A percentile compares a stretch with the other conserved stretches of the same genome.
These are phyloP conservation scores for Leucoagaricus sp. DNA, from an alignment of 1,284 basidiomycete species.

Conservation along the genomic window DNA sequence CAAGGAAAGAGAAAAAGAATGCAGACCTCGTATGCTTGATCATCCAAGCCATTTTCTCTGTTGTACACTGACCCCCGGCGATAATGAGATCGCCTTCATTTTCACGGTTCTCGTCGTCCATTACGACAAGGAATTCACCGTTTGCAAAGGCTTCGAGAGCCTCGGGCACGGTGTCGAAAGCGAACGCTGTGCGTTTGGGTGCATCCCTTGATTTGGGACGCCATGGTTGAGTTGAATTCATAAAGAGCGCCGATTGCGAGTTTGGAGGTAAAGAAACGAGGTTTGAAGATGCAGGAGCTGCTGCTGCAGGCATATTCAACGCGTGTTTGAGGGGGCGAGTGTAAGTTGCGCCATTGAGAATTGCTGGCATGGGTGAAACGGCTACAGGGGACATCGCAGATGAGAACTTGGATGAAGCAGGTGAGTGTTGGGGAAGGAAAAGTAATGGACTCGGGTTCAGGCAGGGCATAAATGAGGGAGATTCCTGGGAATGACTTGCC, in stretches of 20 bases:
- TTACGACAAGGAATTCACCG: conserved; percentile 93
- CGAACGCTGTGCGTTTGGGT: conserved; percentile 39
- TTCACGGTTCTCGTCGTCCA: conserved; percentile 93
- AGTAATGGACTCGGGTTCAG: conserved; percentile 13
- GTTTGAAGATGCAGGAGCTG: conserved; percentile 10
- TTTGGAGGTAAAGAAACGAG: conserved; percentile 16
- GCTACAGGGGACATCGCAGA: conserved; percentile 28
- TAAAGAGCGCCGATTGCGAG: conserved; percentile 22
- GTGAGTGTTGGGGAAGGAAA: conserved; percentile 13
- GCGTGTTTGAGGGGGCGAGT: conserved; percentile 4
- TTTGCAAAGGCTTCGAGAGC: conserved; percentile 77
- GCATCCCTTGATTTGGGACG: conserved; percentile 31
- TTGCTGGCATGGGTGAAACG: conserved; percentile 17
- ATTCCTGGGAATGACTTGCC: conserved; percentile 13
- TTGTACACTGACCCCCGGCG: conserved; percentile 79
- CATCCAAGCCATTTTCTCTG: conserved; percentile 99
- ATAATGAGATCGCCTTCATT: conserved; percentile 96
- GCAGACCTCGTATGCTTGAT: conserved; percentile 89
- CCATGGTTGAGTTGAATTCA: conserved; percentile 26
- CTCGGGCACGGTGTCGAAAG: conserved; percentile 76
- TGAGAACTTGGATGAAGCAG: not conserved
- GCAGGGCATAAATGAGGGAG: conserved; percentile 8
- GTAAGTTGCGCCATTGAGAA: conserved; percentile 1
- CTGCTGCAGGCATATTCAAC: conserved; percentile 7
- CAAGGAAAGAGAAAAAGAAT: conserved; percentile 2